Conservation (phyloP, 495 filamentous ascomycete species). For the Clavariopsis aquatica region DNA sequence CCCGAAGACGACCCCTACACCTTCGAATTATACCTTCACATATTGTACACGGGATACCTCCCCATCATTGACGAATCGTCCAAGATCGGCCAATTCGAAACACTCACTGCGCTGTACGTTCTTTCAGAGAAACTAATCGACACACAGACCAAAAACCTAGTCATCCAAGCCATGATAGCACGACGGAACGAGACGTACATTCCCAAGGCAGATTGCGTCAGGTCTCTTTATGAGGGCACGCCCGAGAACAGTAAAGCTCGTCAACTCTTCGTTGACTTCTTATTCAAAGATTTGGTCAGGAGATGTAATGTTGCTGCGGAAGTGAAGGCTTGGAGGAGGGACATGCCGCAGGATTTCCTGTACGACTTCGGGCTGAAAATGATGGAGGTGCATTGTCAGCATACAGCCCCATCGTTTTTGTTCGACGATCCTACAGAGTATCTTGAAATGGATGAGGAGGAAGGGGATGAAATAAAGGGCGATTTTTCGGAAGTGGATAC, state of each 20-base stretch:
- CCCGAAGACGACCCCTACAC: background rate
- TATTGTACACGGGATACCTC: slow-evolving; percentile 7
- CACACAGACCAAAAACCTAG: background rate
- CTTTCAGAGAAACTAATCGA: slow-evolving; percentile 20
- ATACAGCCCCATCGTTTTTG: background rate
- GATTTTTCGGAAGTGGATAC: too few species aligned
- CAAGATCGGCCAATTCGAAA: background rate
- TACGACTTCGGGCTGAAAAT: background rate
- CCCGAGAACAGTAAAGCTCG: background rate
- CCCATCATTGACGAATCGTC: background rate
- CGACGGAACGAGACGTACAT: background rate
- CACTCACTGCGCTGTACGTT: slow-evolving; percentile 5
- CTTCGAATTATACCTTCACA: slow-evolving; percentile 11
- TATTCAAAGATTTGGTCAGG: background rate
- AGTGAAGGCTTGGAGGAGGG: background rate
- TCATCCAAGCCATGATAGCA: slow-evolving; percentile 10
- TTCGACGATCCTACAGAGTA: background rate
- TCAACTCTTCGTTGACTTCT: background rate
- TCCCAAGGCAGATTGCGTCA: background rate
- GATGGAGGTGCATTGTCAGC: background rate
- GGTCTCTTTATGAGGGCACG: background rate
- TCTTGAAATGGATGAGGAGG: background rate
- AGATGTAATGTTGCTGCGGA: background rate
- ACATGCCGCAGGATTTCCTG: background rate
- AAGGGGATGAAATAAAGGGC: background rate